phyloP scores from a whole-genome alignment of 257 asterid species.

The Solanum neorickii region DNA sequence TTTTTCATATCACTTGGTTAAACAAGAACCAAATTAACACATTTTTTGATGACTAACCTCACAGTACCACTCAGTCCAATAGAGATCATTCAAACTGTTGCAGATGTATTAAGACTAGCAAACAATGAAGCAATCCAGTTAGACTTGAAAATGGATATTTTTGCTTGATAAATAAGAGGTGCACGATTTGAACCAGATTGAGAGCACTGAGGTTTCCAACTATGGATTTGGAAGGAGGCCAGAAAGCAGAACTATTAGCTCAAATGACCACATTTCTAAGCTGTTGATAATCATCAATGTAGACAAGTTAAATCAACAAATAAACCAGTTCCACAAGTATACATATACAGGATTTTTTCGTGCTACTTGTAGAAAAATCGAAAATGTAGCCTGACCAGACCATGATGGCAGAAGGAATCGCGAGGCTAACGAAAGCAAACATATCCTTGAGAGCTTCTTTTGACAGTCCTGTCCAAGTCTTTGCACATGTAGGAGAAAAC shows the following conservation, averaged over 20 bases:
- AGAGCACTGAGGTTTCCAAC: constrained; percentile 74
- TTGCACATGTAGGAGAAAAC: constrained; percentile 43
- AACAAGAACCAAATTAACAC: neutral
- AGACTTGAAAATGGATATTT: neutral
- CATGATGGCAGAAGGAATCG: constrained; percentile 75
- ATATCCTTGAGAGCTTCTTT: constrained; percentile 41
- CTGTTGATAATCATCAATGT: constrained; percentile 13
- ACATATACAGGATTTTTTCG: too few relatives aligned
- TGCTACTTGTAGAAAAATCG: neutral
- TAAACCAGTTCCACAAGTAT: neutral
- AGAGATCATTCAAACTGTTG: constrained; percentile 75
- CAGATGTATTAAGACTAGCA: constrained; percentile 55
- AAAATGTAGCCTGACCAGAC: constrained; percentile 34
- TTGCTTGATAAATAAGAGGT: neutral
- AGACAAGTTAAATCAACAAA: neutral
- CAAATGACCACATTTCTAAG: constrained; percentile 83
- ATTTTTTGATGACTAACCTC: constrained; percentile 30
- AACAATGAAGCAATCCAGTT: neutral
- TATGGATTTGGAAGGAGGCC: constrained; percentile 81
- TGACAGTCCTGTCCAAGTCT: constrained; percentile 69
- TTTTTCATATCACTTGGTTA: neutral
- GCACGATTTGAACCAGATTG: constrained; percentile 36
- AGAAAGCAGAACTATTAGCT: constrained; percentile 75
- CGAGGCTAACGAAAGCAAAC: constrained; percentile 39
- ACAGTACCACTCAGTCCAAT: constrained; percentile 69